phyloP scores from a whole-genome alignment of 2,329 filamentous ascomycete genomes.

The Neoascochyta sp. region DNA sequence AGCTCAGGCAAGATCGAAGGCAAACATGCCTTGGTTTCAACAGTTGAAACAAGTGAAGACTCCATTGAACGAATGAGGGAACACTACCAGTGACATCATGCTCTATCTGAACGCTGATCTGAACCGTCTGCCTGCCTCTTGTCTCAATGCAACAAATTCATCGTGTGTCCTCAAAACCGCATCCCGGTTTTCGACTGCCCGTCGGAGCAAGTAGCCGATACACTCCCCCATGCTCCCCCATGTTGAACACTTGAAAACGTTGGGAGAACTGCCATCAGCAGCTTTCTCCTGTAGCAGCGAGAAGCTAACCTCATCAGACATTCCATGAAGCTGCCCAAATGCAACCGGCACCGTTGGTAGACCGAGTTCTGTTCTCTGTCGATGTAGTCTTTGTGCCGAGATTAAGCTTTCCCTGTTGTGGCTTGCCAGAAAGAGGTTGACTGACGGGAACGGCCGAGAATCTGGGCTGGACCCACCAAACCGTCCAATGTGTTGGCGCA shows the following conservation, averaged over 20 bases:
- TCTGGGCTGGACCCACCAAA: constrained; percentile 13
- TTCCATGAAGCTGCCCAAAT: constrained; percentile 84
- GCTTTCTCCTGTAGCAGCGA: constrained; percentile 28
- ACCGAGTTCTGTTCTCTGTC: constrained; percentile 33
- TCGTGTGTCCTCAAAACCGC: constrained; percentile 49
- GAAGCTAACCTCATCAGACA: constrained; percentile 87
- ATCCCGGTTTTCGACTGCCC: constrained; percentile 59
- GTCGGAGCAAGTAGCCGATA: constrained; percentile 65
- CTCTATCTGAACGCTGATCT: constrained; percentile 10
- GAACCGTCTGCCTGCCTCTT: constrained; percentile 22
- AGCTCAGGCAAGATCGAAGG: too few relatives aligned
- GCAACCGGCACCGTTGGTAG: constrained; percentile 49
- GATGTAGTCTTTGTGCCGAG: constrained; percentile 47
- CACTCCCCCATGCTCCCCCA: constrained; percentile 66
- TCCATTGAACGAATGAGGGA: too few relatives aligned
- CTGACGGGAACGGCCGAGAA: constrained; percentile 36
- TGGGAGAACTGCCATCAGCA: constrained; percentile 37
- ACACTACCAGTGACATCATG: too few relatives aligned
- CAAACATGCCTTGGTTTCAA: too few relatives aligned
- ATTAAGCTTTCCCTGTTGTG: constrained; percentile 76
- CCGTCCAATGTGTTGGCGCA: constrained; percentile 24
- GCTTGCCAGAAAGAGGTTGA: constrained; percentile 69
- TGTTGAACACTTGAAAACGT: constrained; percentile 55
- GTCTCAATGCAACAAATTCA: constrained; percentile 26
- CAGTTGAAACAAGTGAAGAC: too few relatives aligned